Evolutionary conservation across 306 rosid species (phyloP).

Genomic region (Dalbergia oliveri): DNA sequence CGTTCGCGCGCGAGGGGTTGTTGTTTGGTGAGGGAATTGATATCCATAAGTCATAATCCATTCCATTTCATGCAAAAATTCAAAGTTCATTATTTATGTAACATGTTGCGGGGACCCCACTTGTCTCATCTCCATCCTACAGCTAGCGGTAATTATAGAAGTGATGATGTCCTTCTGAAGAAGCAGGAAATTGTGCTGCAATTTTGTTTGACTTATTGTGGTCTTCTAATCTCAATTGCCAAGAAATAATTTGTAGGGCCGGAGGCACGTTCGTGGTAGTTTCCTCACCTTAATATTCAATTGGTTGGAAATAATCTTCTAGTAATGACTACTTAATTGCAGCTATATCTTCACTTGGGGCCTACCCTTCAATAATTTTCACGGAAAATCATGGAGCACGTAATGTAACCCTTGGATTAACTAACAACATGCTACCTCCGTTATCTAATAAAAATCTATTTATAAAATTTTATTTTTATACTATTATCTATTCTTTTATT

Average conservation of each 20-base stretch:
- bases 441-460: too few species aligned
- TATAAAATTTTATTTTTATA: too few species aligned
- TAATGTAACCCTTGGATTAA: not conserved
- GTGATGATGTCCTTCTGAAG: constrained; percentile 1
- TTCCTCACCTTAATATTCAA: constrained; percentile 16
- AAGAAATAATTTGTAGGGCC: not conserved
- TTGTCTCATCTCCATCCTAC: constrained; percentile 36
- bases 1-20: constrained; percentile 32
- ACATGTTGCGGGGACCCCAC: constrained; percentile 35
- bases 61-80: constrained; percentile 40
- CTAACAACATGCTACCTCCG: too few species aligned
- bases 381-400: constrained; percentile 8
- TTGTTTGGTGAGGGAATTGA: constrained; percentile 53
- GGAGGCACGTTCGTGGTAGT: not conserved
- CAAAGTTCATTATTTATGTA: constrained; percentile 43
- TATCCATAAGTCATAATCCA: constrained; percentile 5
- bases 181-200: not conserved
- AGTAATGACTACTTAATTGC: not conserved
- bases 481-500: too few species aligned
- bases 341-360: constrained; percentile 7
- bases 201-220: constrained; percentile 9
- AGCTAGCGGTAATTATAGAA: constrained; percentile 20
- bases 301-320: not conserved
- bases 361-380: not conserved
- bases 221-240: not conserved